Conservation (phyloP, 1,139 yeast genomes). For the Candida sanyaensis region DNA sequence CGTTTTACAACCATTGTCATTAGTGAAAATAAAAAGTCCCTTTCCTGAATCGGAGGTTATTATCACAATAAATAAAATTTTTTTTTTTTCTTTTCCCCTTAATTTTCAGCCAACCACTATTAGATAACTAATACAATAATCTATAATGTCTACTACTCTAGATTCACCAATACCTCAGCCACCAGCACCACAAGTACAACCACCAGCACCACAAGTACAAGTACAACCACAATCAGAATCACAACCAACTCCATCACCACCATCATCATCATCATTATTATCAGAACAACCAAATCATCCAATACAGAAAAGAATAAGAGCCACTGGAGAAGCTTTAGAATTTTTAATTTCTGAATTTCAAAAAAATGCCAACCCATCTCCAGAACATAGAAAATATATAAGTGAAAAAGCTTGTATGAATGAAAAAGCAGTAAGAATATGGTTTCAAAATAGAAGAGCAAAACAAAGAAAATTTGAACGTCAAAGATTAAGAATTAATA, state of each 20-base stretch:
- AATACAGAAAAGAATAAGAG: conserved; percentile 49
- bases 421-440: conserved; percentile 87
- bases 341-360: conserved; percentile 70
- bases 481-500: conserved; percentile 27
- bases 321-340: conserved; percentile 82
- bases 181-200: neutral
- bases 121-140: too few relatives aligned
- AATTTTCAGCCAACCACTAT: neutral
- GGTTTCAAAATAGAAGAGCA: conserved; percentile 94
- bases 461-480: conserved; percentile 62
- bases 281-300: neutral
- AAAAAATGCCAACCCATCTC: conserved; percentile 68
- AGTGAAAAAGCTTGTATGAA: conserved; percentile 82
- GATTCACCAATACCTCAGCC: too few relatives aligned
- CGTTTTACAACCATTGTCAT: too few relatives aligned
- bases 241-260: neutral
- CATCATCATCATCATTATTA: neutral
- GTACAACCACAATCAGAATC: neutral
- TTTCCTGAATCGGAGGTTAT: too few relatives aligned
- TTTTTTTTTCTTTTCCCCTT: too few relatives aligned
- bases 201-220: neutral
- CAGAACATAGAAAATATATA: conserved; percentile 68
- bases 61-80: neutral
- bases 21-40: too few relatives aligned
- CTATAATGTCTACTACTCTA: too few relatives aligned